These are phyloP conservation scores for Yamadazyma sp. DNA, from an alignment of 805 yeast species.

Conservation along the genomic window DNA sequence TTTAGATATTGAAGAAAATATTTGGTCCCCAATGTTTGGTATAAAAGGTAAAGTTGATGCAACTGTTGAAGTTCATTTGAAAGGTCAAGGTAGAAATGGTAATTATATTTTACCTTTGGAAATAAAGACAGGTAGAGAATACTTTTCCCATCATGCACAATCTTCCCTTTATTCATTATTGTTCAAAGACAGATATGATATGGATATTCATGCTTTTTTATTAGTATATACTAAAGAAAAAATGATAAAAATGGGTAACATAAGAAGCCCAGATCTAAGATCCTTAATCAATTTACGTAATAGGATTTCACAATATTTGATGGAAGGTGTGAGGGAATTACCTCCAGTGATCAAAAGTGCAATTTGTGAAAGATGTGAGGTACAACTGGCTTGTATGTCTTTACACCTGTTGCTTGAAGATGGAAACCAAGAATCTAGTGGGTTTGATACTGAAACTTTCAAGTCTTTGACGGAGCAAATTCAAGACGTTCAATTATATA, in stretches of 20 bases:
- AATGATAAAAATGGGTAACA: conserved; percentile 52
- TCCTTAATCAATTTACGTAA: conserved; percentile 73
- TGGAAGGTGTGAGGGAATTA: conserved; percentile 45
- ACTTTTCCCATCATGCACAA: conserved; percentile 78
- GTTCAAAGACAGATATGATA: conserved; percentile 73
- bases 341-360: conserved; percentile 55
- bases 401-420: conserved; percentile 56
- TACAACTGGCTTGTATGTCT: conserved; percentile 60
- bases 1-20: conserved; percentile 83
- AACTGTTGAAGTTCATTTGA: conserved; percentile 61
- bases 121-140: conserved; percentile 77
- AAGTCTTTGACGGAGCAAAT: conserved; percentile 52
- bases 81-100: conserved; percentile 16
- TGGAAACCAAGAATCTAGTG: conserved; percentile 54
- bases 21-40: conserved; percentile 91
- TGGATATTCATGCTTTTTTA: conserved; percentile 61
- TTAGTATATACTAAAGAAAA: conserved; percentile 70
- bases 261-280: conserved; percentile 55
- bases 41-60: conserved; percentile 88
- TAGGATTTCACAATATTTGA: conserved; percentile 56
- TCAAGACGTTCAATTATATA: conserved; percentile 32
- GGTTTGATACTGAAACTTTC: conserved; percentile 48
- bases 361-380: conserved; percentile 60
- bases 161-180: conserved; percentile 77
- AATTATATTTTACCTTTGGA: conserved; percentile 74